Base-by-base conservation (phyloP, 257 asterid species). In the Vinca minor region DNA sequence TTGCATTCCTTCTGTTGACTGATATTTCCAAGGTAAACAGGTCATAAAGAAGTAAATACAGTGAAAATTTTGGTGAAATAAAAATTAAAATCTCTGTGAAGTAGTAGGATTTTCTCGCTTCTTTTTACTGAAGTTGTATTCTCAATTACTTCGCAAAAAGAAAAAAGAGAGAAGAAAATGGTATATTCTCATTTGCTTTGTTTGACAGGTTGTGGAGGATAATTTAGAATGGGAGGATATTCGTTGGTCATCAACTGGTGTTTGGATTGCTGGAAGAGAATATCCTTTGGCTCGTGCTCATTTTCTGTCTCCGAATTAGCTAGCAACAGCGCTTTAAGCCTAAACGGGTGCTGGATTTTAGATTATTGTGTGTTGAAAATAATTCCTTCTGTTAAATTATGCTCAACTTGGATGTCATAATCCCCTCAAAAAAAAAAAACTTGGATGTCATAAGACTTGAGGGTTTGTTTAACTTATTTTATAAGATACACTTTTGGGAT, bases 211-310 rank as follows among this genome's bases (percentile, higher is more conserved):
- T 76, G 47, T 92, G 91, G 96, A 78, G 75, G 94, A 89, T 59
- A 84, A 84, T 60, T 59, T 92, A 23, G 98, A 87, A 68, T 92
- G 98, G 98, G 98, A 92, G 18, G 92, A 87, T 63, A 83, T 92
- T 59, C 76, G 80, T 47, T 89, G 98, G 98, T 81, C 88, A 23
- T 86, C 87, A 63, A 87, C 91, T 32, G 96, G 98, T 29, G 96
- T 82, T 64, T 77, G 83, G 84, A 83, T 92, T 66, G 81, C 79
- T 53, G 98, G 98, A 52, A 80, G 54, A 69, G 95, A 87, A 63
- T 92, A 87, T 79, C 79, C 74, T 77, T 89, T 92, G 66, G 88
- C 93, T 52, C 89, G 98, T 59, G 95, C 86, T 21, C 94, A 91
- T 75, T 85, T 91, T 67, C 83, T 91, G 59, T 78, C 95, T 63